Conservation (phyloP, 352 stramenopile genomes). For the Achlya hypogyna region DNA sequence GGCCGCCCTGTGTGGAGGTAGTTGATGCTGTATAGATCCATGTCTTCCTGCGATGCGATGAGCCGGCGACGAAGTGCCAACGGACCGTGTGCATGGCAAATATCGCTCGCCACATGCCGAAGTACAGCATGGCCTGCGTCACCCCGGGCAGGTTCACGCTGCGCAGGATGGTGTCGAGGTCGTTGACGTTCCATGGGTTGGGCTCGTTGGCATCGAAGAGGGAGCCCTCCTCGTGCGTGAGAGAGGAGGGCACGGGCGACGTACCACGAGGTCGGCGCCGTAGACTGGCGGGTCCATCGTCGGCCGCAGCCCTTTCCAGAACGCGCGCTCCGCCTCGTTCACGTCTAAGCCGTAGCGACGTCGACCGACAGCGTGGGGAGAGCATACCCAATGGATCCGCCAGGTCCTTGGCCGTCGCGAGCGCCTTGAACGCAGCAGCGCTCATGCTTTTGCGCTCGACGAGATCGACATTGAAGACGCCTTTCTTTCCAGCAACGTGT, state of each 20-base stretch:
- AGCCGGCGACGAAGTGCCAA: neutral
- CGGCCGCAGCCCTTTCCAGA: conserved; percentile 80
- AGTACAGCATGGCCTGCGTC: conserved; percentile 89
- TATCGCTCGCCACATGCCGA: conserved; percentile 91
- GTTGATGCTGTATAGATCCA: conserved; percentile 93
- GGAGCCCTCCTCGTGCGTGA: conserved; percentile 36
- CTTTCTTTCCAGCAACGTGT: conserved; percentile 83
- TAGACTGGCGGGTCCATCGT: conserved; percentile 86
- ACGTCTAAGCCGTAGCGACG: conserved; percentile 31
- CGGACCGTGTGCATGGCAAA: conserved; percentile 87
- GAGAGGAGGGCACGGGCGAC: neutral
- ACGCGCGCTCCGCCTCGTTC: conserved; percentile 58
- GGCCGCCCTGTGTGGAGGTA: conserved; percentile 87
- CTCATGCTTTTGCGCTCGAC: conserved; percentile 74
- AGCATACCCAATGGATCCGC: neutral
- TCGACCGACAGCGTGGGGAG: too few species aligned
- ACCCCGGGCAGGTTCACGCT: conserved; percentile 78
- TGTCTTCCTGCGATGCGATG: conserved; percentile 65
- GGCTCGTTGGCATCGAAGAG: conserved; percentile 69
- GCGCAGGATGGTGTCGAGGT: conserved; percentile 80
- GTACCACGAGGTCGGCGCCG: conserved; percentile 82
- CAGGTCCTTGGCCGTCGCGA: conserved; percentile 26
- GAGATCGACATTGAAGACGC: conserved; percentile 85
- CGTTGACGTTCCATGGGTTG: conserved; percentile 80
- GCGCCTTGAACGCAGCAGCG: conserved; percentile 46